Evolutionary conservation across 2,329 filamentous ascomycete genomes (phyloP).

Genomic region (Epicoccum sorghinum): DNA sequence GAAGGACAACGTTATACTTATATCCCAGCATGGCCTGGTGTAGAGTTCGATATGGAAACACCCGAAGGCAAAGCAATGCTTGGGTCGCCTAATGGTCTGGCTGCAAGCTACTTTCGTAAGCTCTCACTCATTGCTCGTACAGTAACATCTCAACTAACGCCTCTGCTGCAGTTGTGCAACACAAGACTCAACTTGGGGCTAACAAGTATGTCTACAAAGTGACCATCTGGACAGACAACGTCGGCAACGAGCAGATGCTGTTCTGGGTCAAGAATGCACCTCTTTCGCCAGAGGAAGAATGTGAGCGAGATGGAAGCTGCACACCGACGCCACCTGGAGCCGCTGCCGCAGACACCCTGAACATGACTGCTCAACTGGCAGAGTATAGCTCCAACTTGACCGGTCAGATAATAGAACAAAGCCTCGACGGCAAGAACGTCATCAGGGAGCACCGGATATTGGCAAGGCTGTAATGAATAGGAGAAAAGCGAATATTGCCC

Average conservation of each 20-base stretch:
- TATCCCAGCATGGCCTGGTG: slow-evolving; percentile 8
- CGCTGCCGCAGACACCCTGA: neutral
- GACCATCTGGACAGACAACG: slow-evolving; percentile 7
- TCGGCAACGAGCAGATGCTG: slow-evolving; percentile 7
- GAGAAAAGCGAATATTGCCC: too few species aligned
- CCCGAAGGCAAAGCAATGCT: slow-evolving; percentile 17
- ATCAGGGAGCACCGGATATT: slow-evolving; percentile 1
- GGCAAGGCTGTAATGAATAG: neutral
- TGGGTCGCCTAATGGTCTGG: slow-evolving; percentile 14
- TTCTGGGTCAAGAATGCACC: slow-evolving; percentile 16
- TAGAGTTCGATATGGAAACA: neutral
- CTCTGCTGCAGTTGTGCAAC: slow-evolving; percentile 15
- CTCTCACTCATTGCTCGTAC: neutral
- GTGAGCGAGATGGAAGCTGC: too few species aligned
- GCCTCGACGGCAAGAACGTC: slow-evolving; percentile 1
- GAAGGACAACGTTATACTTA: neutral
- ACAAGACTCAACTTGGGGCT: slow-evolving; percentile 14
- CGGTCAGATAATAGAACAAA: neutral
- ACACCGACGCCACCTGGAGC: neutral
- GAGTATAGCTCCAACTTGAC: too few species aligned
- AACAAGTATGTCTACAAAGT: slow-evolving; percentile 19
- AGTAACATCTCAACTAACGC: slow-evolving; percentile 3
- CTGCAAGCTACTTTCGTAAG: slow-evolving; percentile 12
- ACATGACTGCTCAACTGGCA: neutral
- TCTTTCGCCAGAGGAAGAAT: neutral